phyloP scores from a whole-genome alignment of 2,329 filamentous ascomycete genomes.

The Phyllosticta ampelicida region DNA sequence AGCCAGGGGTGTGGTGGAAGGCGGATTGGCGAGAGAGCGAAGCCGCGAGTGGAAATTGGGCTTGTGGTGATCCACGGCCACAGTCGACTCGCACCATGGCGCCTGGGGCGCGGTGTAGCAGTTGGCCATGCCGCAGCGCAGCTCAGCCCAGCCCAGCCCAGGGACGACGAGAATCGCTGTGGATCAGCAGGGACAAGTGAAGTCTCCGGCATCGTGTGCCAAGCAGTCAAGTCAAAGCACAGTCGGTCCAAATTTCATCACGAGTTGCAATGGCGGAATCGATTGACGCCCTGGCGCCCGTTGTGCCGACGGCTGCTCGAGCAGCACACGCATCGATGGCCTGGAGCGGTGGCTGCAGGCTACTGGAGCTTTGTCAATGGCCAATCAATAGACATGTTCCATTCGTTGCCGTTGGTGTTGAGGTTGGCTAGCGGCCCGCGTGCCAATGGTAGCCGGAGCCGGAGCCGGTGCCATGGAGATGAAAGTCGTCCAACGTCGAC shows the following conservation, averaged over 20 bases:
- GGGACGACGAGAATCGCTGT: too few species aligned
- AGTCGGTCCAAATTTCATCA: neutral
- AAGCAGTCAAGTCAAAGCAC: neutral
- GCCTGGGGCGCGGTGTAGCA: neutral
- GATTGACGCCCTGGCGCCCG: neutral
- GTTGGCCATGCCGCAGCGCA: neutral
- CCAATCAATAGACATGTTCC: too few species aligned
- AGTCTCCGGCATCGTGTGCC: neutral
- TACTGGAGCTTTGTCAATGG: neutral
- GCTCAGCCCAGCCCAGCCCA: too few species aligned
- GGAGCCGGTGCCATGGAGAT: too few species aligned
- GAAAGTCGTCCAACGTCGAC: neutral
- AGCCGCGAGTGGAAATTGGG: constrained; percentile 6
- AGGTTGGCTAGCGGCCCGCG: too few species aligned
- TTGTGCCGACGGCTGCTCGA: too few species aligned
- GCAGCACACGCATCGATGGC: neutral
- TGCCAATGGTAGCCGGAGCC: too few species aligned
- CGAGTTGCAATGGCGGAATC: neutral
- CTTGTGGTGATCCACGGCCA: constrained; percentile 7
- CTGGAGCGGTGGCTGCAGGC: neutral
- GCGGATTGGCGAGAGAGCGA: neutral
- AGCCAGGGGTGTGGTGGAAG: constrained; percentile 2
- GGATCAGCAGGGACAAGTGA: neutral
- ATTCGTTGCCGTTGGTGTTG: too few species aligned
- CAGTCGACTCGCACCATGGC: neutral